Evolutionary conservation across 2,329 filamentous ascomycete species (phyloP).

Genomic region (Hortaea werneckii): DNA sequence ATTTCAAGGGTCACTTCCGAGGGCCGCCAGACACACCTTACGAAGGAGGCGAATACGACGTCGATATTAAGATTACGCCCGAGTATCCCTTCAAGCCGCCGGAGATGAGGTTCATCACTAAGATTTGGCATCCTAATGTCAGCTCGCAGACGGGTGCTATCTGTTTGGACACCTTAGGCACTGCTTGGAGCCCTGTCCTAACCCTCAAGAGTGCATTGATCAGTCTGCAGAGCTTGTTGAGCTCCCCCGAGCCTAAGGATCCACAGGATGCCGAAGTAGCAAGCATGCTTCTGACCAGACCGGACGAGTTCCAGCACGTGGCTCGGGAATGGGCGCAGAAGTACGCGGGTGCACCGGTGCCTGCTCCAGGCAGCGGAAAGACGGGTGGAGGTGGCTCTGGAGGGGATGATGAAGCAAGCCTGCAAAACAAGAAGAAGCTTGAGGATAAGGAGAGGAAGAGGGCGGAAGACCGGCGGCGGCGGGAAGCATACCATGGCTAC

Average conservation of each 20-base stretch:
- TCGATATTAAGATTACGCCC: constrained; percentile 79
- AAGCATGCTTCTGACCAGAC: constrained; percentile 71
- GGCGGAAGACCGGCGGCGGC: constrained; percentile 39
- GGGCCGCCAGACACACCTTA: constrained; percentile 92
- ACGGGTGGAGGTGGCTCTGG: constrained; percentile 29
- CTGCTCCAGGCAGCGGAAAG: constrained; percentile 39
- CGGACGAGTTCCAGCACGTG: constrained; percentile 66
- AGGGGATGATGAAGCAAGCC: constrained; percentile 9
- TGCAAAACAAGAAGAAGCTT: constrained; percentile 43
- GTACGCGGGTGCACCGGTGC: constrained; percentile 65
- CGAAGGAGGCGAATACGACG: constrained; percentile 68
- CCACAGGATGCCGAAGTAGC: constrained; percentile 96
- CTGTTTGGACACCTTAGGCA: constrained; percentile 83
- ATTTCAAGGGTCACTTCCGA: constrained; percentile 71
- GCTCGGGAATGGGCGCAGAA: constrained; percentile 86
- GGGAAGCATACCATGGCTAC: constrained; percentile 67
- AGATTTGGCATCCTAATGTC: constrained; percentile 95
- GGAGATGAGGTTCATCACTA: constrained; percentile 81
- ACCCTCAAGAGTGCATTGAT: constrained; percentile 94
- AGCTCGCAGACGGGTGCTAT: constrained; percentile 75
- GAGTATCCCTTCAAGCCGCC: constrained; percentile 93
- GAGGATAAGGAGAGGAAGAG: constrained; percentile 46
- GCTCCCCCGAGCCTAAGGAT: constrained; percentile 88
- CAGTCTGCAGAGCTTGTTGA: constrained; percentile 84
- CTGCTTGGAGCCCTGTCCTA: constrained; percentile 88